phyloP scores from a whole-genome alignment of 495 filamentous ascomycete species.

The Friedmanniomyces simplex region DNA sequence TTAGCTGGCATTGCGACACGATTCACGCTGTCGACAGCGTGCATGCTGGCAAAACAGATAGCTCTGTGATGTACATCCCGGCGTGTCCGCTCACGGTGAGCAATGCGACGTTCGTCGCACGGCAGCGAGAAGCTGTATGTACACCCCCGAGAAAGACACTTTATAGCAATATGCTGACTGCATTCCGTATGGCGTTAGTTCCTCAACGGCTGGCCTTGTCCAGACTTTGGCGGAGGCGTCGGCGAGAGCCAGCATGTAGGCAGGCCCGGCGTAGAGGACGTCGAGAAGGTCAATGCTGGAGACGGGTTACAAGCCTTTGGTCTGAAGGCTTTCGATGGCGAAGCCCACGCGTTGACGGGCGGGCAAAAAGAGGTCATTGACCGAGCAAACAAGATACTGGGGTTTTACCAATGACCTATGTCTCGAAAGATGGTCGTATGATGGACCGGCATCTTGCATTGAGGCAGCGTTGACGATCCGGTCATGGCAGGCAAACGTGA shows the following conservation, averaged over 20 bases:
- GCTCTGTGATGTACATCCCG: constrained; percentile 79
- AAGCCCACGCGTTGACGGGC: constrained; percentile 33
- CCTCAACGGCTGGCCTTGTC: constrained; percentile 48
- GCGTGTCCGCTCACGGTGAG: constrained; percentile 67
- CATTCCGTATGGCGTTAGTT: constrained; percentile 55
- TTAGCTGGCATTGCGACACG: constrained; percentile 84
- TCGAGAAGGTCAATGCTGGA: constrained; percentile 38
- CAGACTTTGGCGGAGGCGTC: constrained; percentile 63
- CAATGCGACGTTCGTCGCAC: constrained; percentile 57
- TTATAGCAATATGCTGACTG: constrained; percentile 41
- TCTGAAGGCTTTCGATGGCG: constrained; percentile 42
- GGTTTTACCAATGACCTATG: constrained; percentile 28
- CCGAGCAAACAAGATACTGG: constrained; percentile 50
- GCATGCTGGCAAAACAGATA: constrained; percentile 60
- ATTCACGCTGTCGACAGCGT: constrained; percentile 75
- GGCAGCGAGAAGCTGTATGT: constrained; percentile 62
- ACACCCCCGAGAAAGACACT: constrained; percentile 64
- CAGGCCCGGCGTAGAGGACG: constrained; percentile 42
- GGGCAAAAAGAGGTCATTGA: constrained; percentile 50
- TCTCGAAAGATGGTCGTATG: no score
- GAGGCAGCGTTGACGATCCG: no score
- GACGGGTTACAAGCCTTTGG: constrained; percentile 53
- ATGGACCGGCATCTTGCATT: no score
- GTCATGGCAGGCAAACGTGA: no score
- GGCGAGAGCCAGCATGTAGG: constrained; percentile 51